Conservation (phyloP, 2,329 filamentous ascomycete genomes). For the Cadophora sp. region DNA sequence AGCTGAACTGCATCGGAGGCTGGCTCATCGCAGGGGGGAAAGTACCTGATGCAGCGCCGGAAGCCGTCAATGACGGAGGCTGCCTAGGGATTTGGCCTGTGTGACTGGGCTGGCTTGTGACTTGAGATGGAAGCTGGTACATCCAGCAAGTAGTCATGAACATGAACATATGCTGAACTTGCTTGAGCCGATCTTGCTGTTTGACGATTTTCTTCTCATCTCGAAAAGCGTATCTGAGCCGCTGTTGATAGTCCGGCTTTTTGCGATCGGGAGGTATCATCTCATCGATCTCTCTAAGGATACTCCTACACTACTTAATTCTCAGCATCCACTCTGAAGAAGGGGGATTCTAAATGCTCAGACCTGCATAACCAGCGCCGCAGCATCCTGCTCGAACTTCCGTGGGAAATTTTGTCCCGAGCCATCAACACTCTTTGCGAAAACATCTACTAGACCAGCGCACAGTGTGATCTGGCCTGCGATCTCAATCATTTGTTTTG, state of each 20-base stretch:
- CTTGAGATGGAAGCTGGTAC: slow-evolving; percentile 23
- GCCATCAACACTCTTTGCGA: slow-evolving; percentile 26
- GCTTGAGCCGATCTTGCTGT: slow-evolving; percentile 24
- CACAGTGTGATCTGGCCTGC: slow-evolving; percentile 26
- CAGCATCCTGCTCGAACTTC: slow-evolving; percentile 22
- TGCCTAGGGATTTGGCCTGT: neutral
- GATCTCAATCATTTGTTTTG: slow-evolving; percentile 27
- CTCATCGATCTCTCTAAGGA: slow-evolving; percentile 23
- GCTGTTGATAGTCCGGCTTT: slow-evolving; percentile 25
- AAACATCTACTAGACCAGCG: slow-evolving; percentile 28
- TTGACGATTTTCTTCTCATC: slow-evolving; percentile 25
- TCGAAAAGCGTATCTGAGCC: slow-evolving; percentile 27
- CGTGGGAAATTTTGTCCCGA: slow-evolving; percentile 17
- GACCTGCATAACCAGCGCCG: slow-evolving; percentile 22
- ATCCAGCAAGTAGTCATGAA: slow-evolving; percentile 33
- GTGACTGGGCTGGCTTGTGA: neutral
- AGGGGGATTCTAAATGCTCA: no score
- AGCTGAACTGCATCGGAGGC: slow-evolving; percentile 18
- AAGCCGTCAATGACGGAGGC: neutral
- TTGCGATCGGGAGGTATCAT: slow-evolving; percentile 23
- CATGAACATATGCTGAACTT: slow-evolving; percentile 32
- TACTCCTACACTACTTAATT: slow-evolving; percentile 11
- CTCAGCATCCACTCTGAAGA: neutral
- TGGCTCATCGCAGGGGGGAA: slow-evolving; percentile 11
- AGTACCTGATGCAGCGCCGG: neutral